Conservation (phyloP, 306 rosid genomes). For the Cicer pinnatifidum region DNA sequence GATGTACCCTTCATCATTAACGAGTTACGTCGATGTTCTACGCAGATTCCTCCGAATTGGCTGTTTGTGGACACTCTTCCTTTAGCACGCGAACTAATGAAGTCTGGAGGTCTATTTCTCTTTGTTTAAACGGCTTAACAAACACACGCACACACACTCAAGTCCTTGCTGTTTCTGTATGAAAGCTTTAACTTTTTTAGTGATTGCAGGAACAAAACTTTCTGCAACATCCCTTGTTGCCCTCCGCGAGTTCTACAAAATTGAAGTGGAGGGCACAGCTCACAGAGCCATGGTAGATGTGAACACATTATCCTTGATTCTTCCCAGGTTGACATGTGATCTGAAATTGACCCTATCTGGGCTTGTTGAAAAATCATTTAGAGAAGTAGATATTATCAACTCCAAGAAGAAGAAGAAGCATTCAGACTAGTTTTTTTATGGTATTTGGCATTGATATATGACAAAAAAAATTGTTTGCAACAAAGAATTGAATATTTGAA, state of each 20-base stretch:
- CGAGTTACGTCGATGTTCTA: conserved; percentile 69
- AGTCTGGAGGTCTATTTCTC: conserved; percentile 61
- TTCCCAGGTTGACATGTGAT: conserved; percentile 63
- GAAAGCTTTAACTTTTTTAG: conserved; percentile 30
- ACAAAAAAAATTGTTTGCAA: conserved; percentile 34
- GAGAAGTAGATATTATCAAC: conserved; percentile 54
- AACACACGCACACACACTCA: neutral
- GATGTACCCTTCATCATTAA: conserved; percentile 80
- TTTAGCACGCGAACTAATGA: conserved; percentile 71
- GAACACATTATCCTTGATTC: conserved; percentile 56
- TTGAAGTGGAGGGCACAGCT: conserved; percentile 67
- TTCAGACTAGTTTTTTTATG: conserved; percentile 50
- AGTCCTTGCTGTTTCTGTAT: conserved; percentile 25
- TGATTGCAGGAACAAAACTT: conserved; percentile 58
- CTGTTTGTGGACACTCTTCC: conserved; percentile 63
- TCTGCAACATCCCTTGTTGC: conserved; percentile 54
- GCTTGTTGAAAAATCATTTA: conserved; percentile 68
- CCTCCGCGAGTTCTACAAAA: conserved; percentile 54
- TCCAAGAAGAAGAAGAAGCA: conserved; percentile 67
- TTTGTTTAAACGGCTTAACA: conserved; percentile 10
- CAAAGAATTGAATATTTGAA: conserved; percentile 21
- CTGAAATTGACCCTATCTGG: conserved; percentile 60
- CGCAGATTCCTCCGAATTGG: conserved; percentile 72
- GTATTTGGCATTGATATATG: conserved; percentile 37
- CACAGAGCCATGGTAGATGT: conserved; percentile 94